These are phyloP conservation scores for Ustilago cynodontis DNA, from an alignment of 1,284 basidiomycete genomes.

Conservation along the genomic window DNA sequence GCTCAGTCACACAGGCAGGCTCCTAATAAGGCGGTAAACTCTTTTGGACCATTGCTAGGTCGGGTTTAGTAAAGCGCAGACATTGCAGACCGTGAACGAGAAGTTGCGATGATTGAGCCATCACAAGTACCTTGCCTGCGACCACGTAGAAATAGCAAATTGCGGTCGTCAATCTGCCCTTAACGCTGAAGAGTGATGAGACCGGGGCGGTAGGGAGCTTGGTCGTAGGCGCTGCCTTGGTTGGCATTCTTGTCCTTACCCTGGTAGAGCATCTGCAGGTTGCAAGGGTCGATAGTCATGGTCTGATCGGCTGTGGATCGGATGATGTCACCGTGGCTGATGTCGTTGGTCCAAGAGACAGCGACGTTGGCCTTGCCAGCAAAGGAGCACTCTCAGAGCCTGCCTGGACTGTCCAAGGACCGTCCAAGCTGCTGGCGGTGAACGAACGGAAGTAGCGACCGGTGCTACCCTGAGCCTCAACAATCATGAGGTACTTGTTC, in stretches of 20 bases:
- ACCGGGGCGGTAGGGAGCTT: constrained; percentile 38
- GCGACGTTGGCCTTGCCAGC: constrained; percentile 40
- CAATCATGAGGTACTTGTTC: constrained; percentile 44
- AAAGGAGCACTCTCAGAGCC: constrained; percentile 34
- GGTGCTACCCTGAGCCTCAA: constrained; percentile 24
- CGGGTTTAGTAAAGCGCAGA: too few species aligned
- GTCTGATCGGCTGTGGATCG: constrained; percentile 39
- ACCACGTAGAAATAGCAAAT: not conserved
- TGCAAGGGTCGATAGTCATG: constrained; percentile 38
- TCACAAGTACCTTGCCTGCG: not conserved
- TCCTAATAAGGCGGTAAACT: too few species aligned
- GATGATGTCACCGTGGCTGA: constrained; percentile 41
- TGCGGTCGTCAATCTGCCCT: not conserved
- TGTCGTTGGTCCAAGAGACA: constrained; percentile 36
- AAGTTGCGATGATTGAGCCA: not conserved
- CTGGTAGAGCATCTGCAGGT: constrained; percentile 34
- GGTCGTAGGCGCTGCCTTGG: constrained; percentile 16
- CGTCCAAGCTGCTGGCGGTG: constrained; percentile 28
- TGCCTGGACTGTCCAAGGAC: constrained; percentile 29
- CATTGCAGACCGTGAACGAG: too few species aligned
- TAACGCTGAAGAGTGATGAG: constrained; percentile 25
- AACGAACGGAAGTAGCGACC: constrained; percentile 43
- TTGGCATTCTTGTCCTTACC: constrained; percentile 11
- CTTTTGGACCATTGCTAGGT: too few species aligned
- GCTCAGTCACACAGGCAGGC: too few species aligned